phyloP scores from a whole-genome alignment of 164 flowering plant species.

The Stephania japonica region DNA sequence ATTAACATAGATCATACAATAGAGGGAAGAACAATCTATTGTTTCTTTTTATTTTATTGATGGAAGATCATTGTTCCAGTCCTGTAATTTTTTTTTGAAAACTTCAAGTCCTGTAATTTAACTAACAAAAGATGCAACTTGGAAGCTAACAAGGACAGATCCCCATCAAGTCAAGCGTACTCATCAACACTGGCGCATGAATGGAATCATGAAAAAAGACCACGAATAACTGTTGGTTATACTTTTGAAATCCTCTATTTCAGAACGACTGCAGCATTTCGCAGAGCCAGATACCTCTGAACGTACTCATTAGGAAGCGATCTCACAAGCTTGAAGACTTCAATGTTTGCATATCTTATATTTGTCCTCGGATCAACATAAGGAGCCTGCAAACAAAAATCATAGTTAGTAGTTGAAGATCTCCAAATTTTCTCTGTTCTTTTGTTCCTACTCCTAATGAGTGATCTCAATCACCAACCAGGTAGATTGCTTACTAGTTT shows the following conservation, averaged over 20 bases:
- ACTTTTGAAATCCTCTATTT: conserved; percentile 26
- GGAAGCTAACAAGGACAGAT: no score
- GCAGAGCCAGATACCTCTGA: conserved; percentile 69
- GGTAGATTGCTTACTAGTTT: no score
- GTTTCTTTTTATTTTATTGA: no score
- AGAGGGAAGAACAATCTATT: no score
- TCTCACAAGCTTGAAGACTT: conserved; percentile 75
- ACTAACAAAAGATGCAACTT: no score
- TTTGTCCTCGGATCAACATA: conserved; percentile 84
- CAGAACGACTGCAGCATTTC: conserved; percentile 79
- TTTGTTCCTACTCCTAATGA: background rate
- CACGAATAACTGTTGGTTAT: no score
- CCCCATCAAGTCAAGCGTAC: background rate
- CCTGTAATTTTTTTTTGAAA: no score
- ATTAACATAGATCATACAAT: no score
- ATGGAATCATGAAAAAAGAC: background rate
- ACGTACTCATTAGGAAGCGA: conserved; percentile 78
- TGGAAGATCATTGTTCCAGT: no score
- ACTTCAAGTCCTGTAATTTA: no score
- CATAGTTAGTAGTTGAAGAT: background rate
- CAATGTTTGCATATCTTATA: conserved; percentile 81
- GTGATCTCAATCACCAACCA: background rate
- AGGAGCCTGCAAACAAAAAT: conserved; percentile 56
- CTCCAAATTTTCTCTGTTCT: background rate
- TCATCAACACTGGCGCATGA: background rate